Percentiles rank a stretch among this genome's conserved stretches.
These are phyloP conservation scores for Ambrosia hybrid DNA, from an alignment of 140 eudicot species.

Conservation along the genomic window DNA sequence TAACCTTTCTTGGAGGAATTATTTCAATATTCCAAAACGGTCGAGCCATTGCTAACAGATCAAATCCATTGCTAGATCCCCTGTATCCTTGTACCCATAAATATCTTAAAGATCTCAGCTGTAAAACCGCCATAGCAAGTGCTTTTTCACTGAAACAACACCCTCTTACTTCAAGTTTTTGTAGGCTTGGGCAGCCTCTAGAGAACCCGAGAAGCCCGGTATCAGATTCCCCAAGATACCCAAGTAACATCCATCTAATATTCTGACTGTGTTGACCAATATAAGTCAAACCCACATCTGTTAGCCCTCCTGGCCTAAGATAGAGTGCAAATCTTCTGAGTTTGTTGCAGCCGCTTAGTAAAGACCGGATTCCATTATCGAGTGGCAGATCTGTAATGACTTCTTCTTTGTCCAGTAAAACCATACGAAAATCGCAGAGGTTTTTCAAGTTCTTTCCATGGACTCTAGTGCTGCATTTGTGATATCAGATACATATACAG, in stretches of 20 bases:
- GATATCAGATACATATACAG: slow-evolving; percentile 84
- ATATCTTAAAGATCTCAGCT: slow-evolving; percentile 66
- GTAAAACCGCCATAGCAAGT: slow-evolving; percentile 62
- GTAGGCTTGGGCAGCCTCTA: slow-evolving; percentile 80
- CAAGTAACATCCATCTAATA: slow-evolving; percentile 88
- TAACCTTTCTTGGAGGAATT: slow-evolving; percentile 64
- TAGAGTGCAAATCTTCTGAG: slow-evolving; percentile 83
- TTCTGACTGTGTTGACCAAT: slow-evolving; percentile 70
- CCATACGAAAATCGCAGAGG: slow-evolving; percentile 78
- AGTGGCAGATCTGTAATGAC: slow-evolving; percentile 76
- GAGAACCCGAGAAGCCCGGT: slow-evolving; percentile 72
- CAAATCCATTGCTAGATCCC: slow-evolving; percentile 50
- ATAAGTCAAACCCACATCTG: slow-evolving; percentile 71
- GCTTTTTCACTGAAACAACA: slow-evolving; percentile 84
- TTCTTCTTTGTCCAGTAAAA: slow-evolving; percentile 73
- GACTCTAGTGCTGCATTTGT: slow-evolving; percentile 75
- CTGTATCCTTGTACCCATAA: slow-evolving; percentile 95
- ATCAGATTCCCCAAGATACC: slow-evolving; percentile 84
- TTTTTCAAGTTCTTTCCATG: slow-evolving; percentile 68
- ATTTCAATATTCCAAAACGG: slow-evolving; percentile 91
- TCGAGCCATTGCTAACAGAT: slow-evolving; percentile 68
- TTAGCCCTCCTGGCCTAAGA: slow-evolving; percentile 82
- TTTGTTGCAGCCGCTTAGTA: slow-evolving; percentile 69
- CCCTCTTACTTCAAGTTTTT: slow-evolving; percentile 77
- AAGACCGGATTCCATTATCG: slow-evolving; percentile 77